Evolutionary conservation across 129 eudicot species (phyloP).

Genomic region (Silybum marianum): DNA sequence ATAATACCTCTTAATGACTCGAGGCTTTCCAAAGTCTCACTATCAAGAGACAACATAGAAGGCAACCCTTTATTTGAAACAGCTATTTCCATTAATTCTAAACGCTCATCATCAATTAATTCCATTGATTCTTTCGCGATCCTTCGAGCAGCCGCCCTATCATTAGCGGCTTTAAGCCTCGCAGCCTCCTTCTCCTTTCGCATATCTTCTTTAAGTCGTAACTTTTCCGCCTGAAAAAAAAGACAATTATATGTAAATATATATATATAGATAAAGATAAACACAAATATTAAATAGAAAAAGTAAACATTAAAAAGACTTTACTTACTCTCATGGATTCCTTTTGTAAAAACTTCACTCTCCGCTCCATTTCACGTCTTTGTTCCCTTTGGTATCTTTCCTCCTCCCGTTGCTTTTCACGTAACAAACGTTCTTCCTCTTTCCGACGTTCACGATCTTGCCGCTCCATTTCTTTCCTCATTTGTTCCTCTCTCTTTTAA

Average conservation of each 20-base stretch:
- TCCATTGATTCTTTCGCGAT: constrained; percentile 87
- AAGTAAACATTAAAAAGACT: background rate
- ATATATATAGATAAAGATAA: too few relatives aligned
- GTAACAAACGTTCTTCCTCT: constrained; percentile 90
- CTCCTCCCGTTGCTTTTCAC: constrained; percentile 94
- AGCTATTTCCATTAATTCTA: constrained; percentile 93
- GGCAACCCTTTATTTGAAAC: constrained; percentile 66
- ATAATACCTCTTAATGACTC: constrained; percentile 61
- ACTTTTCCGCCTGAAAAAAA: constrained; percentile 70
- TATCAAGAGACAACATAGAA: constrained; percentile 75
- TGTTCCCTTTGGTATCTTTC: constrained; percentile 89
- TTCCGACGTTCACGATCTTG: constrained; percentile 84
- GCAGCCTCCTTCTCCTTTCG: constrained; percentile 92
- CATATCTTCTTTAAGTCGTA: constrained; percentile 84
- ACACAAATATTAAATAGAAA: background rate
- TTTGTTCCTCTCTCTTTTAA: constrained; percentile 80
- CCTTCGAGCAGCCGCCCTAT: constrained; percentile 88
- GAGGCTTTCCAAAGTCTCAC: constrained; percentile 67
- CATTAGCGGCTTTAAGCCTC: constrained; percentile 83
- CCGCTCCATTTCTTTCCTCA: constrained; percentile 95
- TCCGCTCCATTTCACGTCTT: constrained; percentile 90
- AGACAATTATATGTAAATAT: background rate
- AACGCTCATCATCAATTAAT: constrained; percentile 79
- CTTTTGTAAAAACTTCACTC: constrained; percentile 76
- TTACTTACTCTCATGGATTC: constrained; percentile 76